Percentiles rank a stretch among this genome's conserved stretches.
These are phyloP conservation scores for Leccinum fallax DNA, from an alignment of 1,284 basidiomycete genomes.

Conservation along the genomic window DNA sequence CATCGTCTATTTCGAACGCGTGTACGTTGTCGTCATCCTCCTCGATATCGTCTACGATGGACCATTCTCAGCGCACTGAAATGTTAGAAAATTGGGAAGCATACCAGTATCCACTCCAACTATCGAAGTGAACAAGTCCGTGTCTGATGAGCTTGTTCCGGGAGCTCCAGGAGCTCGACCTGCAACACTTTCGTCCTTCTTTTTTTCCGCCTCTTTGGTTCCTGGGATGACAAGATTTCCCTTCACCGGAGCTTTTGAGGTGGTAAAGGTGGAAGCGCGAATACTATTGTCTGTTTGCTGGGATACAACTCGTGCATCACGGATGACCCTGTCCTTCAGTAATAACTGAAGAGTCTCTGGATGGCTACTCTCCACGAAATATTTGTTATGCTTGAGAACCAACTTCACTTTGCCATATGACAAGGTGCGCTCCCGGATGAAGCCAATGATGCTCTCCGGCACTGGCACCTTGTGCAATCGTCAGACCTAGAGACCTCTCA, in stretches of 20 bases:
- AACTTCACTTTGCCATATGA: slow-evolving; percentile 98
- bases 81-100: slow-evolving; percentile 23
- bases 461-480: slow-evolving; percentile 72
- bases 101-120: slow-evolving; percentile 88
- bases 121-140: slow-evolving; percentile 85
- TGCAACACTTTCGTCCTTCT: slow-evolving; percentile 54
- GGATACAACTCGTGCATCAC: slow-evolving; percentile 75
- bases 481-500: slow-evolving; percentile 5
- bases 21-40: slow-evolving; percentile 96
- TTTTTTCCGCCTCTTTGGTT: slow-evolving; percentile 71
- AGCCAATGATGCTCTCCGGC: slow-evolving; percentile 77
- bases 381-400: slow-evolving; percentile 95
- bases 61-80: slow-evolving; percentile 7
- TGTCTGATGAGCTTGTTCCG: slow-evolving; percentile 50
- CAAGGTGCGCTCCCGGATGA: slow-evolving; percentile 88
- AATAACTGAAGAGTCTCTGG: slow-evolving; percentile 88
- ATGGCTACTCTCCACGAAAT: slow-evolving; percentile 92
- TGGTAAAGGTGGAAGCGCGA: slow-evolving; percentile 79
- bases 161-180: slow-evolving; percentile 38
- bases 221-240: slow-evolving; percentile 86
- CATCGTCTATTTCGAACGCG: slow-evolving; percentile 91
- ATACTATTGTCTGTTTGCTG: slow-evolving; percentile 67
- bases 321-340: slow-evolving; percentile 84
- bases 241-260: slow-evolving; percentile 78
- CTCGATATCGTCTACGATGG: slow-evolving; percentile 81